Evolutionary conservation across 148 eudicot species (phyloP).

Genomic region (Cornus controversa): DNA sequence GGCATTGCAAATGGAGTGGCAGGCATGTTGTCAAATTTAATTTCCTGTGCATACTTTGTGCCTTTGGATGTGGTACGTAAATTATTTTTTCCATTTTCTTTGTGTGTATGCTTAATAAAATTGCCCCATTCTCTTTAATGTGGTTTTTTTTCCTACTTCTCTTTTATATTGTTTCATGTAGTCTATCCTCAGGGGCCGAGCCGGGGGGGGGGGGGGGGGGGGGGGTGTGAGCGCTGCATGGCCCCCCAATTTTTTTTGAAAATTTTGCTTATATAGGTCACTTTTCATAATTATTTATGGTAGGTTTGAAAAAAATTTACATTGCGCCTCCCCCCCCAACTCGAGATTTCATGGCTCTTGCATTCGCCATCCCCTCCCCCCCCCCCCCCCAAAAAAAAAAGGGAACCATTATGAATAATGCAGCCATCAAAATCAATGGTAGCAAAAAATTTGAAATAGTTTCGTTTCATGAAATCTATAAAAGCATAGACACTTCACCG

Average conservation of each 20-base stretch:
- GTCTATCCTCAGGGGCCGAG: background rate
- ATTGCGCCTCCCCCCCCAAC: too few relatives aligned
- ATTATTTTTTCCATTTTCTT: constrained; percentile 1
- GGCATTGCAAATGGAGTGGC: constrained; percentile 75
- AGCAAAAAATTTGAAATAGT: background rate
- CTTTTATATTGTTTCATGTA: background rate
- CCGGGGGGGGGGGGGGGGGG: too few relatives aligned
- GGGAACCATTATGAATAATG: background rate
- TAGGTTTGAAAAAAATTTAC: too few relatives aligned
- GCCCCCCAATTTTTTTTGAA: too few relatives aligned
- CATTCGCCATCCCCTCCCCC: too few relatives aligned
- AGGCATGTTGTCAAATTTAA: constrained; percentile 75
- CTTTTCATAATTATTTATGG: too few relatives aligned
- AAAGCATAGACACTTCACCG: too few relatives aligned
- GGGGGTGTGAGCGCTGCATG: too few relatives aligned
- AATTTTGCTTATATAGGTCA: too few relatives aligned
- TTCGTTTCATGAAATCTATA: background rate
- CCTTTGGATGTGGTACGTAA: constrained; percentile 82
- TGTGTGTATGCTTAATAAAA: background rate
- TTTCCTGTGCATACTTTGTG: constrained; percentile 67
- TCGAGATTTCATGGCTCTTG: too few relatives aligned
- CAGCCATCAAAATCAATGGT: background rate
- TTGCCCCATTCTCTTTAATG: background rate
- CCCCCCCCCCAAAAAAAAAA: too few relatives aligned
- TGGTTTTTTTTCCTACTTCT: background rate